Conservation (phyloP, 345 rosid genomes). For the Euphorbia pulcherrima region DNA sequence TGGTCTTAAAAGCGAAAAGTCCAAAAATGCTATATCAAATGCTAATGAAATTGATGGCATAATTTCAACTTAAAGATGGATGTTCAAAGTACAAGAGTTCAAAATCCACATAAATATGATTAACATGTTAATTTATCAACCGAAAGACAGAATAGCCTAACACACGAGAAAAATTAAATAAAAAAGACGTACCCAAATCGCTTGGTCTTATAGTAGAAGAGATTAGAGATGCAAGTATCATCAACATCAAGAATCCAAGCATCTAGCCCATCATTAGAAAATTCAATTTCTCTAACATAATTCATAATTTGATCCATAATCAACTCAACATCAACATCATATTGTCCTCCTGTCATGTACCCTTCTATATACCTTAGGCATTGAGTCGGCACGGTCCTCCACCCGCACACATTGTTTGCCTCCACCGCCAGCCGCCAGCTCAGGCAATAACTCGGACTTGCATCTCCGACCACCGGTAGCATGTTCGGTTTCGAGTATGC, state of each 20-base stretch:
- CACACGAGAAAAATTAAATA: neutral
- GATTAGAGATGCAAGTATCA: conserved; percentile 85
- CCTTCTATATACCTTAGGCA: conserved; percentile 52
- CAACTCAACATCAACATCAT: conserved; percentile 53
- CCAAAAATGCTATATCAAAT: too few relatives aligned
- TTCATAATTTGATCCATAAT: conserved; percentile 43
- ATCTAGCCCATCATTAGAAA: conserved; percentile 55
- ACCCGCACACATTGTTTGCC: conserved; percentile 64
- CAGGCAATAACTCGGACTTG: conserved; percentile 39
- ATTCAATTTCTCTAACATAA: conserved; percentile 35
- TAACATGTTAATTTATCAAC: too few relatives aligned
- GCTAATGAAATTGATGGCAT: too few relatives aligned
- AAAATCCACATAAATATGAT: too few relatives aligned
- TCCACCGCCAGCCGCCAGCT: conserved; percentile 86
- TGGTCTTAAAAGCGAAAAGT: too few relatives aligned
- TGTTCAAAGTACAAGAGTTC: too few relatives aligned
- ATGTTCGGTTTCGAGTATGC: conserved; percentile 9
- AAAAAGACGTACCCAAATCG: conserved; percentile 55
- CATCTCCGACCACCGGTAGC: conserved; percentile 24
- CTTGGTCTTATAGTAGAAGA: conserved; percentile 59
- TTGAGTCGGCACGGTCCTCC: conserved; percentile 68
- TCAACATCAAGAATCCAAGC: conserved; percentile 92
- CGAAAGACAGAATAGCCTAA: too few relatives aligned
- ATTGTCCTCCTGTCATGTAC: conserved; percentile 79
- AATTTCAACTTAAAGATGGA: too few relatives aligned